Conservation (phyloP, 192 early-diverging fungal species). For the Coemansia javaensis region DNA sequence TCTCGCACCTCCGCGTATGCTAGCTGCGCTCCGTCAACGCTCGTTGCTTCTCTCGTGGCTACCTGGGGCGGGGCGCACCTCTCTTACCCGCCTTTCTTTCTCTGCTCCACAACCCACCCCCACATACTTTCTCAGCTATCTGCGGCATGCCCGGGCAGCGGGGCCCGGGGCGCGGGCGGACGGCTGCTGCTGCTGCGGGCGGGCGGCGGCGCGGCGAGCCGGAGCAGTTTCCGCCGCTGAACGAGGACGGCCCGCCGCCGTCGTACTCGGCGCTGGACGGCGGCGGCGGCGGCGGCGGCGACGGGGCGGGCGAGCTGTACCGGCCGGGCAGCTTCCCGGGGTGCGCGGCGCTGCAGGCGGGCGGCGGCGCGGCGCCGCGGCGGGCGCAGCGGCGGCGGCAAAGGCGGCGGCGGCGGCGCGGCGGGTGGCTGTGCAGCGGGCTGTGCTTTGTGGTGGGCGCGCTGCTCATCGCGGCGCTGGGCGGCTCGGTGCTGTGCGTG, state of each 20-base stretch:
- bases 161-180: background rate
- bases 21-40: too few relatives aligned
- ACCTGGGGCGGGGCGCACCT: too few relatives aligned
- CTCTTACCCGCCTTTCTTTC: too few relatives aligned
- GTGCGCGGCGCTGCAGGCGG: slow-evolving; percentile 28
- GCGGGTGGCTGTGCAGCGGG: slow-evolving; percentile 12
- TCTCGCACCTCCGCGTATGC: too few relatives aligned
- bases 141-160: slow-evolving; percentile 5
- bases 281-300: background rate
- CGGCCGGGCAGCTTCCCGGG: slow-evolving; percentile 47
- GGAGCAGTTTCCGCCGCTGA: slow-evolving; percentile 30
- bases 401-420: background rate
- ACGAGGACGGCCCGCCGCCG: slow-evolving; percentile 6
- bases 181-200: background rate
- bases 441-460: slow-evolving; percentile 13
- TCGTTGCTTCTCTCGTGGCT: too few relatives aligned
- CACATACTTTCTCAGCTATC: background rate
- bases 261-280: slow-evolving; percentile 3
- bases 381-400: slow-evolving; percentile 1
- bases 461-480: slow-evolving; percentile 2
- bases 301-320: slow-evolving; percentile 19
- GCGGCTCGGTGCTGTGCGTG: slow-evolving; percentile 4
- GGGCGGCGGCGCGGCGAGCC: background rate
- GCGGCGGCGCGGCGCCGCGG: slow-evolving; percentile 19
- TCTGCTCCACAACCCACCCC: too few relatives aligned